Percentiles rank a stretch among this genome's conserved stretches.
Evolutionary conservation across 805 yeast genomes (phyloP).

Genomic region (Nadsonia fulvescens): DNA sequence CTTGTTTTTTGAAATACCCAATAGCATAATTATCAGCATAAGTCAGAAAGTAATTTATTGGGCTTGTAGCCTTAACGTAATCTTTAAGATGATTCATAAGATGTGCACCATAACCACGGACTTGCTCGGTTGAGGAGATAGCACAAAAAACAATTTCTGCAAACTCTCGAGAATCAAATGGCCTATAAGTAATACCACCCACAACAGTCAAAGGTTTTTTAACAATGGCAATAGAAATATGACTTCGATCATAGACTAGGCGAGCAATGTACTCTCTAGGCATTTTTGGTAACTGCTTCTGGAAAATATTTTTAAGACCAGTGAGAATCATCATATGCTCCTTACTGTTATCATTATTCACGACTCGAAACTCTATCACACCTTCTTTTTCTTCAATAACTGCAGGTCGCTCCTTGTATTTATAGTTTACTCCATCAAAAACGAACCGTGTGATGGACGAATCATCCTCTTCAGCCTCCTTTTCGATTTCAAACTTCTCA

Average conservation of each 20-base stretch:
- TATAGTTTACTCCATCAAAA: slow-evolving; percentile 63
- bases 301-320: slow-evolving; percentile 89
- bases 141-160: slow-evolving; percentile 99
- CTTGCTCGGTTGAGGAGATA: slow-evolving; percentile 92
- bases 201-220: slow-evolving; percentile 87
- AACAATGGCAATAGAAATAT: slow-evolving; percentile 89
- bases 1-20: slow-evolving; percentile 96
- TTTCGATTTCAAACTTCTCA: too few relatives aligned
- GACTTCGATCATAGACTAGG: slow-evolving; percentile 84
- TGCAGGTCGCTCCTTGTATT: slow-evolving; percentile 83
- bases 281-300: slow-evolving; percentile 96
- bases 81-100: slow-evolving; percentile 95
- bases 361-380: slow-evolving; percentile 86
- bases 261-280: slow-evolving; percentile 93
- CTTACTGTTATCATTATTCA: slow-evolving; percentile 76
- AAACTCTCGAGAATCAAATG: slow-evolving; percentile 75
- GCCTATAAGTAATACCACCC: slow-evolving; percentile 94
- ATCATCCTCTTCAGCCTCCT: slow-evolving; percentile 15
- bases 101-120: slow-evolving; percentile 96
- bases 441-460: slow-evolving; percentile 29
- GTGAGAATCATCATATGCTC: slow-evolving; percentile 85
- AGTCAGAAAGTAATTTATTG: slow-evolving; percentile 71
- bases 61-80: slow-evolving; percentile 77
- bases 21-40: slow-evolving; percentile 98
- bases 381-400: slow-evolving; percentile 89